A percentile compares a stretch with the other conserved stretches of the same genome.
Evolutionary conservation across 257 asterid genomes (phyloP).

Genomic region (Eucommia ulmoides): DNA sequence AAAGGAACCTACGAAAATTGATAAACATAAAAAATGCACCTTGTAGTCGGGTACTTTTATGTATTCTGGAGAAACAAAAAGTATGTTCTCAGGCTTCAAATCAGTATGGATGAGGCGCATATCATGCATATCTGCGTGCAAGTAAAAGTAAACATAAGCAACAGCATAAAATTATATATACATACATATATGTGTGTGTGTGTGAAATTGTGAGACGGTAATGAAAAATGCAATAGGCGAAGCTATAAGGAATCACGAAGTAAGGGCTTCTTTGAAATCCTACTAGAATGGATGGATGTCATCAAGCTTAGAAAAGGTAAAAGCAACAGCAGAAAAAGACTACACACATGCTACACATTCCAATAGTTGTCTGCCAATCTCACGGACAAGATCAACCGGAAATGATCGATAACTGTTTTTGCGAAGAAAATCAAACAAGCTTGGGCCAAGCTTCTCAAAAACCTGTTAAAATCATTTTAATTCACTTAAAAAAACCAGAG

Average conservation of each 20-base stretch:
- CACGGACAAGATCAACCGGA: conserved; percentile 54
- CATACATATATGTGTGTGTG: too few species aligned
- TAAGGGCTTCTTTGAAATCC: too few species aligned
- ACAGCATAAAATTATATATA: conserved; percentile 6
- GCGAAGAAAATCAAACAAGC: conserved; percentile 48
- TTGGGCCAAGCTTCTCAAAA: conserved; percentile 60
- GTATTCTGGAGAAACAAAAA: conserved; percentile 37
- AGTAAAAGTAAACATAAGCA: conserved; percentile 5
- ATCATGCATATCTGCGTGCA: conserved; percentile 34
- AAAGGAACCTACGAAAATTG: neutral
- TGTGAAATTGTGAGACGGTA: too few species aligned
- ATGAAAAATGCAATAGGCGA: too few species aligned
- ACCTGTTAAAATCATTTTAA: conserved; percentile 42
- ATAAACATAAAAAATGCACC: too few species aligned
- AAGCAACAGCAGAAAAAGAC: conserved; percentile 10
- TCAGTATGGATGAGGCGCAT: conserved; percentile 47
- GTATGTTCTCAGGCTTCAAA: conserved; percentile 46
- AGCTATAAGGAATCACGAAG: too few species aligned
- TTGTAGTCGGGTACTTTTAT: conserved; percentile 33
- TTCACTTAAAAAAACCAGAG: conserved; percentile 25
- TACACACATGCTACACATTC: conserved; percentile 54
- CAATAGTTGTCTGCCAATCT: conserved; percentile 49
- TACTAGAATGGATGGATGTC: conserved; percentile 5
- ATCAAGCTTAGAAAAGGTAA: conserved; percentile 4
- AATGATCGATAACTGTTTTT: conserved; percentile 45